Evolutionary conservation across 345 rosid genomes (phyloP).

Genomic region (Angophora floribunda): DNA sequence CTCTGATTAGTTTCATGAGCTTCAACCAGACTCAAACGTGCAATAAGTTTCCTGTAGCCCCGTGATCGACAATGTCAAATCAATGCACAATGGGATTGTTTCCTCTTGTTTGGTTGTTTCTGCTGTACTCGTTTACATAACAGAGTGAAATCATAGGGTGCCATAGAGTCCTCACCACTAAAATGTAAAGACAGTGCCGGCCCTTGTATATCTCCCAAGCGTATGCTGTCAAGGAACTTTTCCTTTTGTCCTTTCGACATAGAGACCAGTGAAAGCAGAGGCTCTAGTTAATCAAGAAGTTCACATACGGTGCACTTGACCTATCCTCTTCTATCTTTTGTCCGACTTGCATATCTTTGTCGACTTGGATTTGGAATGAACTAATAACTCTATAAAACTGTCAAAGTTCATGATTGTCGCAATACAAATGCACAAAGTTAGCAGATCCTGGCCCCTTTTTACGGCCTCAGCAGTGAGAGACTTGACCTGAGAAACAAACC

Average conservation of each 20-base stretch:
- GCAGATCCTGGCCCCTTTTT: too few species aligned
- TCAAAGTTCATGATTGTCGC: not conserved
- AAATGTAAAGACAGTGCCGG: not conserved
- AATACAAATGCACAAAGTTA: not conserved
- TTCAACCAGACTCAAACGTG: not conserved
- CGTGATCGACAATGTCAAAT: not conserved
- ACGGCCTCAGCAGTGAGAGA: too few species aligned
- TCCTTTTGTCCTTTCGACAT: not conserved
- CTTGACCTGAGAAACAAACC: not conserved
- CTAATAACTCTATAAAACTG: not conserved
- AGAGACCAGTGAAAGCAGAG: not conserved
- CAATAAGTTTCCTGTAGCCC: not conserved
- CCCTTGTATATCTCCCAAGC: not conserved
- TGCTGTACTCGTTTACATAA: not conserved
- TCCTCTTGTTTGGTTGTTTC: not conserved
- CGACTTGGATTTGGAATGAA: not conserved
- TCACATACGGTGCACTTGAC: not conserved
- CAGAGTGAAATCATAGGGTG: not conserved
- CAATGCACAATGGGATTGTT: not conserved
- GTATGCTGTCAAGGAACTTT: too few species aligned
- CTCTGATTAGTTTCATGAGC: not conserved
- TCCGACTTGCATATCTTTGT: not conserved
- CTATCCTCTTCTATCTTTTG: not conserved
- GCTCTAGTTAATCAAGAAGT: not conserved
- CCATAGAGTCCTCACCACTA: not conserved